Evolutionary conservation across 306 rosid species (phyloP).

Genomic region (Ochetophila trinervis): DNA sequence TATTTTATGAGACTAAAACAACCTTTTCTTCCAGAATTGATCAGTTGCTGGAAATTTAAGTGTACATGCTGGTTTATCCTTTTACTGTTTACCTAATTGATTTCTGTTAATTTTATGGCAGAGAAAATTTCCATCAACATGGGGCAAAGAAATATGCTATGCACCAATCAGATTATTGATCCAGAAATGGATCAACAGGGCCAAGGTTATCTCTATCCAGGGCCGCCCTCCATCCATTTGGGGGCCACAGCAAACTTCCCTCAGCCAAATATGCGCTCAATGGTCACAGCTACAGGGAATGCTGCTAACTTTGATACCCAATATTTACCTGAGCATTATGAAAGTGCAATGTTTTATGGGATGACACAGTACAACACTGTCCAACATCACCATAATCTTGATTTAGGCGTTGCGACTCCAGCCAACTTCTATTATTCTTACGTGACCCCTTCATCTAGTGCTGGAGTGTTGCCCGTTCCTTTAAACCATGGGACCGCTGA

Average conservation of each 20-base stretch:
- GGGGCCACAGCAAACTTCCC: conserved; percentile 44
- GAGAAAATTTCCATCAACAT: conserved; percentile 30
- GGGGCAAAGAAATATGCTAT: conserved; percentile 49
- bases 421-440: conserved; percentile 60
- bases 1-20: background rate
- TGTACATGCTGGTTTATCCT: background rate
- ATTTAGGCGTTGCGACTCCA: conserved; percentile 48
- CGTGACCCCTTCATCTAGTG: conserved; percentile 59
- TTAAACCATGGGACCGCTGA: conserved; percentile 51
- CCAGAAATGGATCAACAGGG: conserved; percentile 70
- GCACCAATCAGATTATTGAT: conserved; percentile 50
- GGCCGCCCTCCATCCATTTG: conserved; percentile 50
- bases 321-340: conserved; percentile 60
- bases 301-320: conserved; percentile 47
- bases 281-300: conserved; percentile 63
- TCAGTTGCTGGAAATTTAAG: background rate
- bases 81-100: conserved; percentile 23
- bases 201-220: conserved; percentile 59
- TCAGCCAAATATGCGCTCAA: conserved; percentile 51
- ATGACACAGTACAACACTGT: conserved; percentile 50
- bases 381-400: conserved; percentile 65
- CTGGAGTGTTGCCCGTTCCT: conserved; percentile 58
- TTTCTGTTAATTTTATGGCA: conserved; percentile 22
- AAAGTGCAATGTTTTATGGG: conserved; percentile 59
- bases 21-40: background rate